Percentiles rank a stretch among this genome's conserved stretches.
Evolutionary conservation across 1,139 yeast genomes (phyloP).

Genomic region (Pichia inconspicua): DNA sequence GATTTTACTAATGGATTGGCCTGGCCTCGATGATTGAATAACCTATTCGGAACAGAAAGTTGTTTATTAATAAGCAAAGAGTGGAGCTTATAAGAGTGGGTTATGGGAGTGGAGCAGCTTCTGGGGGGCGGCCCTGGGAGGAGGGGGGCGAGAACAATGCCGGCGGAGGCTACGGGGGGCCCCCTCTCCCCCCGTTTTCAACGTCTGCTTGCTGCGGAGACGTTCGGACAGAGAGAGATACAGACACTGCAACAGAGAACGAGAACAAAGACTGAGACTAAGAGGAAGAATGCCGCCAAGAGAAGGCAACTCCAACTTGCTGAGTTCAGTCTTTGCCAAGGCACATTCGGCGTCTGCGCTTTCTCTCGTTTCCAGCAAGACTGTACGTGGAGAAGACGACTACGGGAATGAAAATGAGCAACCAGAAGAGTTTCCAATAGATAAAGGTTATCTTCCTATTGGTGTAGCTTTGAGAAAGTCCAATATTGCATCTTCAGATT

Average conservation of each 20-base stretch:
- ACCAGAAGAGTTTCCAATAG: background rate
- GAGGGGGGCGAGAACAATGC: too few species aligned
- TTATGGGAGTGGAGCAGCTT: too few species aligned
- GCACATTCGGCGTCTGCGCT: background rate
- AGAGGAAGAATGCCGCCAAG: background rate
- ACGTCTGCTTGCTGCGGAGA: too few species aligned
- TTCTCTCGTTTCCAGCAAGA: background rate
- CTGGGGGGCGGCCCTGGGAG: too few species aligned
- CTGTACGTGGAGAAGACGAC: background rate
- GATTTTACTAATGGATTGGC: background rate
- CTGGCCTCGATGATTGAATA: background rate
- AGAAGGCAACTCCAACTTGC: background rate
- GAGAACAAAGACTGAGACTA: background rate
- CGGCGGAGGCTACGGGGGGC: too few species aligned
- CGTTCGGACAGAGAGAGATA: too few species aligned
- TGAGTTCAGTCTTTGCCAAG: background rate
- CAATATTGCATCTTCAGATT: background rate
- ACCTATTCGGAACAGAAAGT: too few species aligned
- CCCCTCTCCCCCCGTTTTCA: too few species aligned
- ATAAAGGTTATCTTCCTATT: background rate
- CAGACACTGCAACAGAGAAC: background rate
- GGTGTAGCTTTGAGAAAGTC: background rate
- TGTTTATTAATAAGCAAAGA: too few species aligned
- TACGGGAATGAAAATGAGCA: background rate
- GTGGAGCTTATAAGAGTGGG: too few species aligned